Evolutionary conservation across 352 stramenopile species (phyloP), one percentile per base, ranked within the genome.

Genomic region (Stramenopiles sp.): DNA sequence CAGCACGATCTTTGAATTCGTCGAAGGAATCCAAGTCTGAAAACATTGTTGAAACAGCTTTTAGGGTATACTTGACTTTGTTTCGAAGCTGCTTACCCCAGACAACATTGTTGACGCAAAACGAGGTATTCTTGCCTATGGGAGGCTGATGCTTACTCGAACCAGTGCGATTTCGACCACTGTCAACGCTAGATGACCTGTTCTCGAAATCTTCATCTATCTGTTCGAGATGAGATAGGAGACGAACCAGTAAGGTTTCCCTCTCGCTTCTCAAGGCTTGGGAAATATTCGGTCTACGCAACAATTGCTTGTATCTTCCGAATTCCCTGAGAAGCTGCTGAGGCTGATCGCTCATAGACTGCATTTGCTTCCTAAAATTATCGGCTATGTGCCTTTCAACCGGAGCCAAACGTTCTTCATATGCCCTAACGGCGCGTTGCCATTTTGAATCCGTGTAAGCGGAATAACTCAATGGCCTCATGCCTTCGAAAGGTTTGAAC

Each of bases 381-480:
- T 84, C 86, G 7, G 90, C 92, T 0, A 97, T 90, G 67, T 91
- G 87, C 0, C 82, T 83, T 81, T 97, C 93, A 32, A 96, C 86
- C 0, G 92, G 92, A 14, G 86, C 87, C 0, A 97, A 86, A 32
- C 85, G 85, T 7, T 84, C 80, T 81, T 97, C 93, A 81, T 92
- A 97, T 14, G 88, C 85, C 1, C 83, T 84, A 0, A 96, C 84
- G 0, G 91, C 90, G 0, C 81, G 75, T 30, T 90, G 83, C 92
- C 92, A 97, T 22, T 88, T 83, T 27, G 84, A 82, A 30, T 94
- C 89, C 0, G 93, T 96, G 88, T 97, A 96, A 30, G 89, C 87
- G 81, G 95, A 96, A 86, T 95, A 96, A 80, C 94, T 91, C 0
- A 95, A 84, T 39, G 89, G 88, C 75, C 90, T 85, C 22, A 93